Base-by-base conservation (phyloP, 1,139 yeast genomes). In the Taiozyma onychis region DNA sequence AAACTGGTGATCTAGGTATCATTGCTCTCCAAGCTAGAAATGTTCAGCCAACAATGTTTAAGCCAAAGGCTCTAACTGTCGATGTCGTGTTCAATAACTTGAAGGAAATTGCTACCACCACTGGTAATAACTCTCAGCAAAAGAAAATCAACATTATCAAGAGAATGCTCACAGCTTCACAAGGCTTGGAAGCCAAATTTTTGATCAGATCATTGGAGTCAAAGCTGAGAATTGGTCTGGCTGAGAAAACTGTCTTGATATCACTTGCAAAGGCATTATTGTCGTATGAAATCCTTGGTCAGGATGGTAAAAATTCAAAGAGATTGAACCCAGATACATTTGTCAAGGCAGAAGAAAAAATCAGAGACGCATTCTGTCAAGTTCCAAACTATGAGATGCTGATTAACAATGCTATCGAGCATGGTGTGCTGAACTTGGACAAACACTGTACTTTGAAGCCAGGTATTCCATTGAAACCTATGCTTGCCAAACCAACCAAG, bases 401-500 rank as follows among this genome's bases (percentile, higher is more conserved):
- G 21, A 85, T 93, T 48, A 74, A 76, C 11, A 77, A 81, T 2
- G 84, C 91, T 3, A 68, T 86, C 53, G 73, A 83, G 37, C 66
- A 80, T 61, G 98, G 98, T 0, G 75, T 91, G 3, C 69, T 74
- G 58, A 74, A 84, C 44, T 66, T 93, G 39, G 72, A 78, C 44
- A 84, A 85, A 13, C 80, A 85, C 57, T 83, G 95, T 61, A 83
- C 81, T 44, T 71, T 93, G 52, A 82, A 85, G 10, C 97, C 99
- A 0, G 98, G 99, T 2, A 83, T 95, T 16, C 99, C 99, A 1
- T 74, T 93, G 60, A 91, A 91, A 64, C 99, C 99, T 0, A 93
- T 93, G 99, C 78, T 93, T 62, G 99, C 99, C 6, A 93, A 93
- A 65, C 99, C 99, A 2, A 91, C 99, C 0, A 93, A 93, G 63